A percentile compares a stretch with the other conserved stretches of the same genome.
These are phyloP conservation scores for Myxozyma melibiosi DNA, from an alignment of 805 yeast species.

Conservation along the genomic window DNA sequence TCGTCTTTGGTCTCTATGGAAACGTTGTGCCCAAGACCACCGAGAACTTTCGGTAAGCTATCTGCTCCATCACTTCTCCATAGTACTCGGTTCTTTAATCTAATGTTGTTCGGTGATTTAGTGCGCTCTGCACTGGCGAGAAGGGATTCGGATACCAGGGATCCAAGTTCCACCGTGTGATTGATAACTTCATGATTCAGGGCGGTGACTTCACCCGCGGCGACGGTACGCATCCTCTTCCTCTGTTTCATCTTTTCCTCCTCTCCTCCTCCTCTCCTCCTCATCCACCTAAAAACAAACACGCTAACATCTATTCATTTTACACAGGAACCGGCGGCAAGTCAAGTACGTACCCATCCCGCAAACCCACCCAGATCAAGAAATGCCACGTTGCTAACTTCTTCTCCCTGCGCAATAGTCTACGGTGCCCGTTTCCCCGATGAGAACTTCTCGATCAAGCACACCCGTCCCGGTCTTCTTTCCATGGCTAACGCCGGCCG, in stretches of 20 bases:
- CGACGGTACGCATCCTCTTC: slow-evolving; percentile 31
- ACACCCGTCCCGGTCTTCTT: slow-evolving; percentile 57
- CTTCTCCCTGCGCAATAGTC: no score
- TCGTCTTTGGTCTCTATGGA: slow-evolving; percentile 86
- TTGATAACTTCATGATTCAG: slow-evolving; percentile 71
- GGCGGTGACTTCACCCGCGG: slow-evolving; percentile 79
- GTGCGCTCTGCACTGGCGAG: slow-evolving; percentile 75
- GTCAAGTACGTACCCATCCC: slow-evolving; percentile 35
- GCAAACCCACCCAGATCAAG: neutral
- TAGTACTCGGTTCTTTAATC: slow-evolving; percentile 40
- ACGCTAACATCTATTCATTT: neutral
- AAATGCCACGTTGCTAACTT: neutral
- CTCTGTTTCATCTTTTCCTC: no score
- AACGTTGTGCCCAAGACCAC: slow-evolving; percentile 84
- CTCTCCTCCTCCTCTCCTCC: no score
- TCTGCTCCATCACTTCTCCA: neutral
- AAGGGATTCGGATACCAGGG: slow-evolving; percentile 69
- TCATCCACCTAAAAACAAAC: neutral
- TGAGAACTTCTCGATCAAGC: slow-evolving; percentile 65
- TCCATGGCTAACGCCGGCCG: slow-evolving; percentile 82
- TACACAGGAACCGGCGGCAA: slow-evolving; percentile 66
- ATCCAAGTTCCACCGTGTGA: slow-evolving; percentile 73
- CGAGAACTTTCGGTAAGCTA: slow-evolving; percentile 69
- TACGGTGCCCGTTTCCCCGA: slow-evolving; percentile 74
- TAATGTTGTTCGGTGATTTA: slow-evolving; percentile 45